Percentiles rank a stretch among this genome's conserved stretches.
These are phyloP conservation scores for Silene coronaria DNA, from an alignment of 179 eudicot genomes.

Conservation along the genomic window DNA sequence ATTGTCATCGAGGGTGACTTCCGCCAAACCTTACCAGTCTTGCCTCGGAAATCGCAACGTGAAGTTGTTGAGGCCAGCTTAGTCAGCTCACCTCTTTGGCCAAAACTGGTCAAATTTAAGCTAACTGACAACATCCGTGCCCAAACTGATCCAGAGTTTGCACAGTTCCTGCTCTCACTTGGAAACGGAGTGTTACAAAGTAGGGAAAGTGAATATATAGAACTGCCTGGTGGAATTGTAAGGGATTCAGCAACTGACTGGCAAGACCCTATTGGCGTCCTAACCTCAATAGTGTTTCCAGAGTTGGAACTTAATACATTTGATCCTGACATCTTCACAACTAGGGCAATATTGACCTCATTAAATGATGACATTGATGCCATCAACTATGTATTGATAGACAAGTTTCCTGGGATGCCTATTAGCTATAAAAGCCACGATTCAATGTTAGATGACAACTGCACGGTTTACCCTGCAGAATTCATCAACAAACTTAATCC, in stretches of 20 bases:
- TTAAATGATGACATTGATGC: not conserved
- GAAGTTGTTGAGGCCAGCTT: no score
- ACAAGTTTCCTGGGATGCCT: not conserved
- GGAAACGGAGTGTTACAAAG: not conserved
- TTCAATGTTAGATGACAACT: no score
- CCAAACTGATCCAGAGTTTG: not conserved
- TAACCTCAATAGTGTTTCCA: not conserved
- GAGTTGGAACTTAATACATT: not conserved
- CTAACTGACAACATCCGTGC: no score
- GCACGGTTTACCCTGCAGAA: not conserved
- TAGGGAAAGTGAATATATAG: not conserved
- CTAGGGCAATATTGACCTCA: not conserved
- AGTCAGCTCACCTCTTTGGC: no score
- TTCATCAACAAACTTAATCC: not conserved
- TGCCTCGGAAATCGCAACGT: no score
- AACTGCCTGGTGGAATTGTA: not conserved
- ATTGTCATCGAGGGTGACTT: no score
- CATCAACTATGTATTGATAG: not conserved
- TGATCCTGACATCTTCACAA: not conserved
- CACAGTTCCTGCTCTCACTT: not conserved
- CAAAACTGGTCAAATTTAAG: no score
- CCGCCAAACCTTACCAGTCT: no score
- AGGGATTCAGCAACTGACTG: no score
- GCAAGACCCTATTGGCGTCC: not conserved
- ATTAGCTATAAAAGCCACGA: not conserved